Percentiles rank a stretch among this genome's conserved stretches.
These are phyloP conservation scores for Ensete ventricosum DNA, from an alignment of 176 grass and related monocot species.

Conservation along the genomic window DNA sequence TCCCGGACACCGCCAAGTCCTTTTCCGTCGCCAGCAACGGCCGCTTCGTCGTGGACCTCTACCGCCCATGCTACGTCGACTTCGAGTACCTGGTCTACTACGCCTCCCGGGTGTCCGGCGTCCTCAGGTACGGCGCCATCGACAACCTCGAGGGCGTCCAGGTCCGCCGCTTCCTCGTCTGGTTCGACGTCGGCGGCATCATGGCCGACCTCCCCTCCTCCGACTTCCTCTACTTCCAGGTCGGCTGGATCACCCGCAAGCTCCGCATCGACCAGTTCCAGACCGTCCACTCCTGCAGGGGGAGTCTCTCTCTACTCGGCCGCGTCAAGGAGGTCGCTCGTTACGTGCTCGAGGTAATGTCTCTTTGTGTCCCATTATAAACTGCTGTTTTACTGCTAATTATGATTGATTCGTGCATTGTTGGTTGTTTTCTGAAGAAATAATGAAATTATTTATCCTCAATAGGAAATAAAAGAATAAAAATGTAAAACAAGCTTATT, in stretches of 20 bases:
- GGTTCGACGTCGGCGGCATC: conserved; percentile 3
- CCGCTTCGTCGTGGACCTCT: background rate
- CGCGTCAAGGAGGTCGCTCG: conserved; percentile 31
- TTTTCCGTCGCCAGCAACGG: background rate
- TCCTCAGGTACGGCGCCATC: conserved; percentile 3
- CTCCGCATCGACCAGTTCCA: conserved; percentile 46
- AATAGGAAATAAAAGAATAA: no score
- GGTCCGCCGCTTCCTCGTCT: conserved; percentile 2
- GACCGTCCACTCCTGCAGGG: conserved; percentile 44
- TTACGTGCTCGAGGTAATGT: background rate
- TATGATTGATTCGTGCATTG: no score
- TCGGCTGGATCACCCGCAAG: conserved; percentile 56
- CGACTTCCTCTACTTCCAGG: conserved; percentile 3
- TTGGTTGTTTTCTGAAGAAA: no score
- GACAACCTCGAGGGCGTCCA: background rate
- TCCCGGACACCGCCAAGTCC: conserved; percentile 5
- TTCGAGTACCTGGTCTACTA: conserved; percentile 6
- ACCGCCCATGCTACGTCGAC: background rate
- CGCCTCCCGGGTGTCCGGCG: background rate
- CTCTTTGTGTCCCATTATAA: background rate
- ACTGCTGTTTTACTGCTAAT: no score
- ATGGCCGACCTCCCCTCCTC: background rate
- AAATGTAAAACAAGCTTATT: no score
- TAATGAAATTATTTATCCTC: no score
- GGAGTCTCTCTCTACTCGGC: conserved; percentile 24